Evolutionary conservation across 169 alveolate species (phyloP).

Genomic region (Babesia bovis): DNA sequence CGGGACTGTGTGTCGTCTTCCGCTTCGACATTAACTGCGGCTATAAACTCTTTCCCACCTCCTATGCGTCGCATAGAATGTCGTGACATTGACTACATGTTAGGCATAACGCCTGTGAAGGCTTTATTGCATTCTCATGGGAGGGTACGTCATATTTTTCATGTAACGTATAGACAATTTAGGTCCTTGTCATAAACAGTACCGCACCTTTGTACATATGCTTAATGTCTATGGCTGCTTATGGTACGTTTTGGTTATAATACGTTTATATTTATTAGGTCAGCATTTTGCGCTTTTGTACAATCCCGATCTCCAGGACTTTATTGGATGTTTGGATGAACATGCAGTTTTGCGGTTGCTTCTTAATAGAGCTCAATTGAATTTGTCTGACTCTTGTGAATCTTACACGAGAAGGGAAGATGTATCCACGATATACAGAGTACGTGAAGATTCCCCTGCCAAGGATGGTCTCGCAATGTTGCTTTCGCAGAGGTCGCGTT

Average conservation of each 20-base stretch:
- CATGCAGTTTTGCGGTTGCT: slow-evolving; percentile 6
- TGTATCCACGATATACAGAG: background rate
- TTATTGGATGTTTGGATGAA: slow-evolving; percentile 57
- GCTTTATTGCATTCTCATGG: slow-evolving; percentile 45
- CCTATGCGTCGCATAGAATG: slow-evolving; percentile 1
- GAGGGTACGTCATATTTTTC: slow-evolving; percentile 13
- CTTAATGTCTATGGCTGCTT: slow-evolving; percentile 36
- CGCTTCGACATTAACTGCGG: slow-evolving; percentile 6
- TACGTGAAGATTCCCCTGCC: slow-evolving; percentile 4
- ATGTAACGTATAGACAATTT: background rate
- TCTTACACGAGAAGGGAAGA: background rate
- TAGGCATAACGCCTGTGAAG: slow-evolving; percentile 32
- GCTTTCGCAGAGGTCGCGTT: background rate
- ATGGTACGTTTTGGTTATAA: slow-evolving; percentile 9
- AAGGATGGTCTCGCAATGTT: slow-evolving; percentile 4
- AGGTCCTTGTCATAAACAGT: slow-evolving; percentile 43
- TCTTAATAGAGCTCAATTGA: background rate
- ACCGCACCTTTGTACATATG: slow-evolving; percentile 38
- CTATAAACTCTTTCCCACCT: background rate
- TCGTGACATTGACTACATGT: slow-evolving; percentile 15
- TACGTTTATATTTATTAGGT: background rate
- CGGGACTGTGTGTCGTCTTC: slow-evolving; percentile 14
- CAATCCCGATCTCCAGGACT: slow-evolving; percentile 9
- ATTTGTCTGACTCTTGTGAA: background rate
- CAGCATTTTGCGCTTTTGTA: slow-evolving; percentile 51